phyloP scores from a whole-genome alignment of 1,139 yeast genomes.

The Geotrichum klebahnii region DNA sequence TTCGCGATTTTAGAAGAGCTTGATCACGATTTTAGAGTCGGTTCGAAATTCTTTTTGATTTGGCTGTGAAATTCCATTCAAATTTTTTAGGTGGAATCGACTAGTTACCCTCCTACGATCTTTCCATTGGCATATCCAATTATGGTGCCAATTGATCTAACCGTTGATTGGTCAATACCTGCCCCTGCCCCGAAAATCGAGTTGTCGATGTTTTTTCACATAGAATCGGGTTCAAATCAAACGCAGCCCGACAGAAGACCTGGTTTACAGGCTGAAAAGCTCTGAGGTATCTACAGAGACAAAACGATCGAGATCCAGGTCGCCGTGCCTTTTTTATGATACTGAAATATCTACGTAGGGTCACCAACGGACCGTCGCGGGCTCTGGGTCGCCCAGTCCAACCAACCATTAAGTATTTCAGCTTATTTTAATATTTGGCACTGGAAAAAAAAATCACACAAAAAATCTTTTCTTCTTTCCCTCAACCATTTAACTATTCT shows the following conservation, averaged over 20 bases:
- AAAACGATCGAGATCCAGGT: conserved; percentile 3
- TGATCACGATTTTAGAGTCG: background rate
- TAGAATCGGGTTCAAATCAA: too few species aligned
- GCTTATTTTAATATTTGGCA: conserved; percentile 8
- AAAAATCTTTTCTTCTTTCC: conserved; percentile 1
- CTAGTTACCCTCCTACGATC: background rate
- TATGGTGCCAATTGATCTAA: background rate
- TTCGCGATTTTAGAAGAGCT: background rate
- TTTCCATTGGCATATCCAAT: background rate
- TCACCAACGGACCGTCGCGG: background rate
- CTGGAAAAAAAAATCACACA: conserved; percentile 7
- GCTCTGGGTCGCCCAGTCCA: conserved; percentile 1
- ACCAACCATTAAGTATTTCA: conserved; percentile 18
- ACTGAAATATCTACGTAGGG: background rate
- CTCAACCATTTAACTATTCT: conserved; percentile 8
- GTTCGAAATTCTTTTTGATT: background rate
- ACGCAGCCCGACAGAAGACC: too few species aligned
- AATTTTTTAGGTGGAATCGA: background rate
- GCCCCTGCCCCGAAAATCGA: conserved; percentile 1
- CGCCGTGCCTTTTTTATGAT: background rate
- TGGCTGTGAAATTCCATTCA: background rate
- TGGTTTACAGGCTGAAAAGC: too few species aligned
- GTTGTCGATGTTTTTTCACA: too few species aligned
- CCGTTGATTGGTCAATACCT: background rate
- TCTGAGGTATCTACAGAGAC: conserved; percentile 6